phyloP scores from a whole-genome alignment of 2,329 filamentous ascomycete genomes.

The Scorias spongiosa region DNA sequence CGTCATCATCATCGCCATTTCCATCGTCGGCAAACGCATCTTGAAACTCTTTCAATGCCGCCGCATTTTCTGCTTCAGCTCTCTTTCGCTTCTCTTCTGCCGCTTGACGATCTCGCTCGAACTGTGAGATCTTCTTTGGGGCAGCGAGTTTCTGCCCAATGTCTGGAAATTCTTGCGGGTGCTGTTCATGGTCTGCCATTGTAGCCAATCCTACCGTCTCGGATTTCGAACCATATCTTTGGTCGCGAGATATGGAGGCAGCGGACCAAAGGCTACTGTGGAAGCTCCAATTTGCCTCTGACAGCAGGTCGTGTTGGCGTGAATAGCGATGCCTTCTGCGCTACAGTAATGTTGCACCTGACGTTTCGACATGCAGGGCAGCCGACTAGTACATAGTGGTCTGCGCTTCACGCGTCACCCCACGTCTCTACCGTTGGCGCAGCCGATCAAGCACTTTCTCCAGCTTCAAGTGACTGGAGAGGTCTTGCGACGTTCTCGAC shows the following conservation, averaged over 20 bases:
- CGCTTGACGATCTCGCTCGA: constrained; percentile 78
- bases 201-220: not conserved
- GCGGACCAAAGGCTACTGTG: too few relatives aligned
- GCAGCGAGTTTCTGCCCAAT: constrained; percentile 59
- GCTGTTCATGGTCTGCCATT: constrained; percentile 6
- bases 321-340: too few relatives aligned
- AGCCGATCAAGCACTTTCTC: too few relatives aligned
- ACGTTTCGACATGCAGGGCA: too few relatives aligned
- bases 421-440: not conserved
- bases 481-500: not conserved
- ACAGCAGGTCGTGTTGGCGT: too few relatives aligned
- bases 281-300: too few relatives aligned
- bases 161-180: constrained; percentile 45
- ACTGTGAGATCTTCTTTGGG: constrained; percentile 68
- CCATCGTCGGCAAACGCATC: constrained; percentile 57
- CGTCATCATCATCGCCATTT: constrained; percentile 13
- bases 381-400: too few relatives aligned
- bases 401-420: not conserved
- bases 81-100: constrained; percentile 74
- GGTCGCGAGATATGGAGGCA: too few relatives aligned
- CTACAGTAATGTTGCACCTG: too few relatives aligned
- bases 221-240: too few relatives aligned
- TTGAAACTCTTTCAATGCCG: constrained; percentile 74
- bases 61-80: constrained; percentile 75
- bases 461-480: not conserved